These are phyloP conservation scores for Meira nashicola DNA, from an alignment of 1,284 basidiomycete species.

Conservation along the genomic window DNA sequence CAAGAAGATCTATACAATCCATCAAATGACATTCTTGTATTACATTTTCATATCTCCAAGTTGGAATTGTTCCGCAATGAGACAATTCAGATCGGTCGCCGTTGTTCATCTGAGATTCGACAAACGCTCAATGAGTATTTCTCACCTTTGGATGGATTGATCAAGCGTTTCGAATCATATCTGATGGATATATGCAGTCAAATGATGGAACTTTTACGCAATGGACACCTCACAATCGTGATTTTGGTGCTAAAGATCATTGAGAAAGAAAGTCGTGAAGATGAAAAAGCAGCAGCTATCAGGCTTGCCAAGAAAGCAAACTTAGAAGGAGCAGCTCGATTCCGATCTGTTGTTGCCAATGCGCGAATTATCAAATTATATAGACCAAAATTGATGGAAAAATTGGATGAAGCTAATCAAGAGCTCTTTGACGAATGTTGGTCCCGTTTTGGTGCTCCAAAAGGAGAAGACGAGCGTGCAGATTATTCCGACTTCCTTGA, in stretches of 20 bases:
- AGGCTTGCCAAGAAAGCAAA: conserved; percentile 91
- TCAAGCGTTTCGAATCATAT: conserved; percentile 80
- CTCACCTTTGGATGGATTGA: conserved; percentile 76
- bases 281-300: conserved; percentile 94
- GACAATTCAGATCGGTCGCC: conserved; percentile 52
- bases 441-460: conserved; percentile 58
- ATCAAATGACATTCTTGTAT: conserved; percentile 77
- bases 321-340: conserved; percentile 45
- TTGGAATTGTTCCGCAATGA: conserved; percentile 84
- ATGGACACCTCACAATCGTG: conserved; percentile 74
- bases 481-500: conserved; percentile 73
- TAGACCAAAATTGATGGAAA: conserved; percentile 79
- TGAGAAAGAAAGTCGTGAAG: conserved; percentile 84
- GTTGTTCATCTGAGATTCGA: conserved; percentile 65
- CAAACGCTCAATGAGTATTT: conserved; percentile 73
- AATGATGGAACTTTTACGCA: conserved; percentile 69
- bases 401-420: conserved; percentile 72
- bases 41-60: conserved; percentile 82
- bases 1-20: conserved; percentile 69
- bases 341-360: conserved; percentile 44
- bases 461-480: conserved; percentile 31
- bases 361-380: conserved; percentile 94
- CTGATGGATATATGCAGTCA: conserved; percentile 72
- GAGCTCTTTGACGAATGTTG: conserved; percentile 70
- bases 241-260: conserved; percentile 89